A percentile compares a stretch with the other conserved stretches of the same genome.
phyloP scores from a whole-genome alignment of 441 rosid genomes.

The Populus hybrid region DNA sequence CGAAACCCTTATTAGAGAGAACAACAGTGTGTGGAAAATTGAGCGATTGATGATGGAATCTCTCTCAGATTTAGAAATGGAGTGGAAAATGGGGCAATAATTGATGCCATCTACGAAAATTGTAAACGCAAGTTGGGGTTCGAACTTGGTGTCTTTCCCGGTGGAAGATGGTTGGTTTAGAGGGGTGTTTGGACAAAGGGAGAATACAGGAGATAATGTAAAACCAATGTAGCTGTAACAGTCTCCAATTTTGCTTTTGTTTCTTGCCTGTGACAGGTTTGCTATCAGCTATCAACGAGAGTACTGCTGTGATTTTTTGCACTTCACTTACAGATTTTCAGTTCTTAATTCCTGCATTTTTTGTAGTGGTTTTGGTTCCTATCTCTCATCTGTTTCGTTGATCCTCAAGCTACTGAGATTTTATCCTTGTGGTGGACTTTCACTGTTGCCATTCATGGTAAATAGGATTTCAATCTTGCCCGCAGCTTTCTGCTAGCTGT shows the following conservation, averaged over 20 bases:
- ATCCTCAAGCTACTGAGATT: too few relatives aligned
- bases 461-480: too few relatives aligned
- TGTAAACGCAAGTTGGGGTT: constrained; percentile 60
- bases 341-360: too few relatives aligned
- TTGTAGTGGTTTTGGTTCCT: too few relatives aligned
- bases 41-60: constrained; percentile 51
- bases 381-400: too few relatives aligned
- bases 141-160: constrained; percentile 48
- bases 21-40: constrained; percentile 38
- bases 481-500: too few relatives aligned
- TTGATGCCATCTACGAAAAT: constrained; percentile 45
- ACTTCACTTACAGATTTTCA: too few relatives aligned
- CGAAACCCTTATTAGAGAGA: constrained; percentile 39
- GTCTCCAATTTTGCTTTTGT: neutral
- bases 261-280: too few relatives aligned
- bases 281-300: too few relatives aligned
- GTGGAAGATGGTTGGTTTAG: constrained; percentile 37
- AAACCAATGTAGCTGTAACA: neutral
- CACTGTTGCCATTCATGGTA: too few relatives aligned
- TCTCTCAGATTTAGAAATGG: constrained; percentile 43
- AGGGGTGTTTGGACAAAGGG: constrained; percentile 35
- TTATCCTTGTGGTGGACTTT: too few relatives aligned
- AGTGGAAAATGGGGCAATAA: constrained; percentile 38
- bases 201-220: constrained; percentile 8
- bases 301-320: too few relatives aligned